Base-by-base conservation (phyloP, 345 rosid genomes). In the Eucalyptus sideroxylon region DNA sequence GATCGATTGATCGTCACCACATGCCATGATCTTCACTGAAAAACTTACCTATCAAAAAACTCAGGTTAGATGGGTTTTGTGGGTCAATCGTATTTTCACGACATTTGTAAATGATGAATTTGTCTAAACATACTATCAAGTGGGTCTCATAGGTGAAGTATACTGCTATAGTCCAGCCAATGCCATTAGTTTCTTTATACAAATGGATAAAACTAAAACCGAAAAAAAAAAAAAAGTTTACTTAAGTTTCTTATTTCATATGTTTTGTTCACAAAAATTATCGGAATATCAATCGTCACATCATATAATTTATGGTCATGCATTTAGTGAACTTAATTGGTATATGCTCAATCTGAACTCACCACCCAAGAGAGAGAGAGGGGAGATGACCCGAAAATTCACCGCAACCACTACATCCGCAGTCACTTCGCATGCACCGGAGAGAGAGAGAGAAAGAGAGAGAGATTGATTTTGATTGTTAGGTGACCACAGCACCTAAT, bases 131-230 rank as follows among this genome's bases (percentile, higher is more conserved):
- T n/a, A 15, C 19, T n/a, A 65, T n/a, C 37, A n/a, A 65, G 77
- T 6, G 37, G 37, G 21, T 65, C 37, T 65, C 4, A n/a, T 14
- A 30, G 10, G 9, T 65, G 17, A 65, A n/a, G 77, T n/a, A 31
- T 65, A 37, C 1, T 6, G 26, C 23, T 34, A 72, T 6, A 21
- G 45, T 37, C 27, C 7, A 7, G 7, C 47, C 4, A 0, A 4
- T 21, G 47, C 16, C 83, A 37, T 19, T 37, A 21, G 23, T 37
- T 37, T 37, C 15, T 77, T 37, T 19, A 21, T 69, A 69, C 44
- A 34, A 34, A 34, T 69, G 81, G 24, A 34, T 17, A 60, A 30
- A 3, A 8, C 8, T 69, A 34, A 5, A 69, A 34, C 40, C 11
- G 12, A 40, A 72, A 17, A 34, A 9, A 69, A 1, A 6, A 34